Evolutionary conservation across 2,329 filamentous ascomycete species (phyloP), one percentile per base, ranked within the genome.

Genomic region (Aspergillus clavatus): DNA sequence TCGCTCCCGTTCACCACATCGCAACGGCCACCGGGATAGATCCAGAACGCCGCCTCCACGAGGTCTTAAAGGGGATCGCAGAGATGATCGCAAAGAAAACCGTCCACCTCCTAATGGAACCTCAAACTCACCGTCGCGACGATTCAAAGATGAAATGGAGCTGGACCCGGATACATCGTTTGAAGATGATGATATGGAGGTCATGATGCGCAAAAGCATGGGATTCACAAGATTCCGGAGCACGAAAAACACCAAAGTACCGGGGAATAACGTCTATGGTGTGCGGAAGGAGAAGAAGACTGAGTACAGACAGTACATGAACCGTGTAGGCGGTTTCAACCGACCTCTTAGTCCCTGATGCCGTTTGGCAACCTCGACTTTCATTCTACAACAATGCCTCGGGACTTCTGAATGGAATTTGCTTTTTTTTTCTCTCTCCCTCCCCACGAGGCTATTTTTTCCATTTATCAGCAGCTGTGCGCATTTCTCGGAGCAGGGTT

Each of bases 301-400:
- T 11, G 81, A 94, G 74, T 97, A 96, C 63, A 79, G 93, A 57
- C 93, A 98, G 78, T 98, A 98, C 69, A 98, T 98, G 82, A 76
- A 74, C 52, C 72, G 73, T 52, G 53, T 65, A 23, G 72, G 72
- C 46, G 73, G 73, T 43, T 76, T 76, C 61, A 76, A 76, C 54
- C 60, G 72, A 50, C 72, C 73, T 22, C 63, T 76, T 53, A 75
- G 72, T 58, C 72, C 72, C 22, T 64, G 64, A 39, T 63, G 69
- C 55, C 67, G 50, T 65, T 47, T 16, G 22, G 19, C 36, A 31
- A 35, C 19, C n/a, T 44, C 45, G 14, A 28, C 7, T 11, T 28
- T 8, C 11, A 4, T 18, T 12, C n/a, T 14, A 16, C 29, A 33
- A 33, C 14, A 16, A 18, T 33, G 7, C 7, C 29, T 10, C 4